Evolutionary conservation across 164 flowering plant genomes (phyloP).

Genomic region (Buxus sempervirens): DNA sequence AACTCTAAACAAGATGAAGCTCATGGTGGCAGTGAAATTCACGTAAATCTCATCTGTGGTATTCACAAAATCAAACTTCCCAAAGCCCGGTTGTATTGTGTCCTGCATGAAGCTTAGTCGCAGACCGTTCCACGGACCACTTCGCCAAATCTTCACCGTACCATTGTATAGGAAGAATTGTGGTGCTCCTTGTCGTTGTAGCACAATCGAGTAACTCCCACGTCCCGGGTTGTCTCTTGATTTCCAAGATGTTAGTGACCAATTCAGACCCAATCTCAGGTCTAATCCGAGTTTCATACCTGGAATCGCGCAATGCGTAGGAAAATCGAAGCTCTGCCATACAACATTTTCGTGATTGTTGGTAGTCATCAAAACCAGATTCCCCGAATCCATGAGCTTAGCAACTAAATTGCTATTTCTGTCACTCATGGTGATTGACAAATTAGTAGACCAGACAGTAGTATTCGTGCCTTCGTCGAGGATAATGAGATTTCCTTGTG

Average conservation of each 20-base stretch:
- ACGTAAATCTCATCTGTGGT: constrained; percentile 7
- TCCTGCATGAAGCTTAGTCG: constrained; percentile 24
- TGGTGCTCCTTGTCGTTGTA: constrained; percentile 29
- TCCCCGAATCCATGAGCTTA: constrained; percentile 39
- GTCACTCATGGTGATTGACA: constrained; percentile 2
- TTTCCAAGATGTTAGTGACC: constrained; percentile 44
- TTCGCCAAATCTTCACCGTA: constrained; percentile 16
- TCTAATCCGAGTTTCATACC: constrained; percentile 35
- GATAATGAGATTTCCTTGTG: constrained; percentile 24
- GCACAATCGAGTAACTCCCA: constrained; percentile 24
- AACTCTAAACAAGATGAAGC: constrained; percentile 8
- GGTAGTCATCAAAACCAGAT: constrained; percentile 23
- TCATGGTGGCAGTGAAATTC: background rate
- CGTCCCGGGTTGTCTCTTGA: constrained; percentile 32
- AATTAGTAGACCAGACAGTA: constrained; percentile 38
- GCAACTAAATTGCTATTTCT: background rate
- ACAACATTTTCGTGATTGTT: background rate
- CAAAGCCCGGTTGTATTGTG: background rate
- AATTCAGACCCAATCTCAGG: constrained; percentile 25
- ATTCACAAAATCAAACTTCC: constrained; percentile 7
- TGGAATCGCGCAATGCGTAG: constrained; percentile 32
- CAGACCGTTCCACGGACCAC: constrained; percentile 44
- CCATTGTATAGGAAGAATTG: constrained; percentile 26
- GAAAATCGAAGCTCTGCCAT: constrained; percentile 59
- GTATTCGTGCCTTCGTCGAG: background rate